Conservation (phyloP, 371 early-diverging fungal species). For the Zopfochytrium polystomum region DNA sequence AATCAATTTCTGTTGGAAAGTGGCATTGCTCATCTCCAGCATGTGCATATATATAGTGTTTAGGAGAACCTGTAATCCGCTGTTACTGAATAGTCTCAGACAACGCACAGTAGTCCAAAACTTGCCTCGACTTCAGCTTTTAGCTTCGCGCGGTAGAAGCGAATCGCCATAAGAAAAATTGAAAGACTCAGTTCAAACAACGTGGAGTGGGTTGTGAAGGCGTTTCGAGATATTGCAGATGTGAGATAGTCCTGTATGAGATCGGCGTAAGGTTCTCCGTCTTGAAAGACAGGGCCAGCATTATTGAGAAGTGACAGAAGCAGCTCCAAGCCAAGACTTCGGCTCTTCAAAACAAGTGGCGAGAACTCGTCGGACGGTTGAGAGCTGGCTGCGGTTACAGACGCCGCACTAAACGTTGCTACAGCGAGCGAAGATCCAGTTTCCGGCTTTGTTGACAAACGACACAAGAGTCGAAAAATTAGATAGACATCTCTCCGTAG, state of each 20-base stretch:
- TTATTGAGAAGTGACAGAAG: constrained; percentile 63
- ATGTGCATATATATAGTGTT: constrained; percentile 69
- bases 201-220: constrained; percentile 67
- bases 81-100: not conserved
- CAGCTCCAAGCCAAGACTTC: constrained; percentile 55
- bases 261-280: constrained; percentile 55
- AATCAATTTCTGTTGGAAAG: constrained; percentile 47
- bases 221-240: constrained; percentile 74
- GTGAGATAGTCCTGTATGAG: constrained; percentile 74
- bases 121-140: constrained; percentile 71
- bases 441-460: constrained; percentile 67
- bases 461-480: constrained; percentile 86
- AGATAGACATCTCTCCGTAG: constrained; percentile 73
- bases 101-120: not conserved
- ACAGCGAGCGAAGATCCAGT: constrained; percentile 4
- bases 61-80: constrained; percentile 40
- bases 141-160: constrained; percentile 63
- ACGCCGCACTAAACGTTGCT: constrained; percentile 26
- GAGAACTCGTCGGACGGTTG: constrained; percentile 36
- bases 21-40: constrained; percentile 57
- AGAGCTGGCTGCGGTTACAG: constrained; percentile 24
- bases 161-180: constrained; percentile 75
- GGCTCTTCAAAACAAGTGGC: constrained; percentile 26
- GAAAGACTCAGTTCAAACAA: constrained; percentile 78
- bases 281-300: constrained; percentile 53